phyloP scores from a whole-genome alignment of 371 early-diverging fungal genomes.

The Mortierella sp. region DNA sequence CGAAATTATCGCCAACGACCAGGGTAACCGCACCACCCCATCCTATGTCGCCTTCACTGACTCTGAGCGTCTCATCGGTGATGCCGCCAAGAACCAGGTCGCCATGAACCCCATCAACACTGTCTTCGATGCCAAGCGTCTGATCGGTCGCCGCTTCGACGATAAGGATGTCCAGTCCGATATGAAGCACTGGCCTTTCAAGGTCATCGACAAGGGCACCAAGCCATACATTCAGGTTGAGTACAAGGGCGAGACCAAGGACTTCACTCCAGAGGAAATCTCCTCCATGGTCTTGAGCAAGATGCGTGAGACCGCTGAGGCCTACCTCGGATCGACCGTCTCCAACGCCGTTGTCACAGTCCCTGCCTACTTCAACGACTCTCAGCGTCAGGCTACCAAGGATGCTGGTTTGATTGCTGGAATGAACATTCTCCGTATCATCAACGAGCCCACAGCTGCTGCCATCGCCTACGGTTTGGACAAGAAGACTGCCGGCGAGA shows the following conservation, averaged over 20 bases:
- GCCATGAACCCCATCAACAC: slow-evolving; percentile 90
- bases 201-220: slow-evolving; percentile 80
- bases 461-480: slow-evolving; percentile 98
- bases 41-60: slow-evolving; percentile 96
- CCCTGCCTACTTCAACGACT: slow-evolving; percentile 97
- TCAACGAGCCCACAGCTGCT: slow-evolving; percentile 99
- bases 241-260: slow-evolving; percentile 87
- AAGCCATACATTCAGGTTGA: slow-evolving; percentile 88
- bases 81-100: slow-evolving; percentile 94
- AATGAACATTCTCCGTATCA: slow-evolving; percentile 96
- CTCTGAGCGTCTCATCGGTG: slow-evolving; percentile 91
- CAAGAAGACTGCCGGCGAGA: slow-evolving; percentile 83
- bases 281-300: slow-evolving; percentile 95
- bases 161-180: slow-evolving; percentile 92
- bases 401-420: slow-evolving; percentile 97
- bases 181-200: slow-evolving; percentile 94
- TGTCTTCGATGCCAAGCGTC: slow-evolving; percentile 97
- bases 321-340: slow-evolving; percentile 91
- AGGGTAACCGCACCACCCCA: slow-evolving; percentile 96
- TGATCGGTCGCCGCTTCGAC: slow-evolving; percentile 93
- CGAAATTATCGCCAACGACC: slow-evolving; percentile 97
- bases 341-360: slow-evolving; percentile 96
- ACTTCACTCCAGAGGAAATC: slow-evolving; percentile 96
- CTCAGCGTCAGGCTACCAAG: slow-evolving; percentile 99
- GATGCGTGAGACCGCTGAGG: slow-evolving; percentile 98